Base-by-base conservation (phyloP, 306 rosid genomes). In the Lathyrus oleraceus region DNA sequence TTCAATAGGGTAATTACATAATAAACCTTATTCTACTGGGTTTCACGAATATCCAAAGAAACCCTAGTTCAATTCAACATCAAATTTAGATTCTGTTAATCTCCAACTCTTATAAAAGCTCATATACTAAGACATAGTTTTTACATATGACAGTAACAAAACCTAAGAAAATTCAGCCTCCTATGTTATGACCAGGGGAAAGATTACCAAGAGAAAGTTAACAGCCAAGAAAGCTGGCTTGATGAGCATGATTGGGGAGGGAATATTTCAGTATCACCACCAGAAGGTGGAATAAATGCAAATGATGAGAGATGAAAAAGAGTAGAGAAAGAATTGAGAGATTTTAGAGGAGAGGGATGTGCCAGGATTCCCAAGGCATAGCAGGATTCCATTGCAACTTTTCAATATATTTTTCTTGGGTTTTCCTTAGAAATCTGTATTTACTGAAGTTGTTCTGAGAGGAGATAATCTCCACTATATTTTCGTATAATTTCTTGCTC, bases 251-350 rank as follows among this genome's bases (percentile, higher is more conserved):
- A 25, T 3, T 45, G 59, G 47, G 12, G 39, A 30, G 12, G 17
- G 27, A 61, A 45, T 12, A 44, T 13, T 28, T 3, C 28, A n/a
- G 71, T 45, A 67, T 53, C 40, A 53, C 47, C 30, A 35, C 49
- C 32, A 53, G 39, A 28, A 58, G 51, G 14, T 69, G 32, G 64
- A 51, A 69, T 53, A 36, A 39, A 54, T 69, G 28, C 16, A 45
- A 21, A 42, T 13, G 10, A 23, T 5, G 21, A 20, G 32, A 25
- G 17, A 15, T 10, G 17, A 36, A 28, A 67, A 11, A 21, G 16
- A 14, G 47, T 21, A 19, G 39, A 12, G n/a, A 13, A 51, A 36
- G 5, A 61, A 45, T 14, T 19, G 20, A 32, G 51, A 70, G 51
- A 43, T 35, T 70, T 71, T 59, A n/a, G 35, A 49, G 36, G 21